These are phyloP conservation scores for Peronosclerospora sorghi DNA, from an alignment of 352 stramenopile genomes.

Conservation along the genomic window DNA sequence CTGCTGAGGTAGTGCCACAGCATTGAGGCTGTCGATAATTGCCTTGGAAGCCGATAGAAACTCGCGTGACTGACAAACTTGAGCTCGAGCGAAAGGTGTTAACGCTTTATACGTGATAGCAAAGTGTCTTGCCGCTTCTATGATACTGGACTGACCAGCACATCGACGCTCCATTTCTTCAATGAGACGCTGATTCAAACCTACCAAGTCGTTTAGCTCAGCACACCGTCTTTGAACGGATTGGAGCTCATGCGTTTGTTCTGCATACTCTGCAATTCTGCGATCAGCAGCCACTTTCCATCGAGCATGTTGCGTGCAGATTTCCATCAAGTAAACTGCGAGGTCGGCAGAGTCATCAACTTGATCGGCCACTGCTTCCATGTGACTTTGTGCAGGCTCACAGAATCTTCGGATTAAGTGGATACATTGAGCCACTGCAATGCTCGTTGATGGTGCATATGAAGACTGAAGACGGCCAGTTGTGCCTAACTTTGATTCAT, in stretches of 20 bases:
- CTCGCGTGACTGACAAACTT: slow-evolving; percentile 29
- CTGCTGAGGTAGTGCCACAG: background rate
- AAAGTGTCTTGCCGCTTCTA: slow-evolving; percentile 34
- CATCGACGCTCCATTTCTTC: slow-evolving; percentile 32
- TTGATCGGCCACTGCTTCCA: background rate
- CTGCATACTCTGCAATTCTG: slow-evolving; percentile 31
- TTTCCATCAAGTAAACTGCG: slow-evolving; percentile 27
- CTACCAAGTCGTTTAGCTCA: slow-evolving; percentile 39
- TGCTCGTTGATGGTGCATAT: slow-evolving; percentile 19
- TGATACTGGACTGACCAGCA: slow-evolving; percentile 21
- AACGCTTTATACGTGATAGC: slow-evolving; percentile 28
- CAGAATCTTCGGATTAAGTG: slow-evolving; percentile 35
- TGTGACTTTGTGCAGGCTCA: slow-evolving; percentile 12
- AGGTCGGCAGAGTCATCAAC: slow-evolving; percentile 5
- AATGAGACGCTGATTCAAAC: slow-evolving; percentile 31
- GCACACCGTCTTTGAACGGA: slow-evolving; percentile 29
- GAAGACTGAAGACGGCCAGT: slow-evolving; percentile 6
- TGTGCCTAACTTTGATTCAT: background rate
- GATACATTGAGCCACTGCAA: slow-evolving; percentile 34
- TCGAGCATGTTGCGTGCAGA: slow-evolving; percentile 31
- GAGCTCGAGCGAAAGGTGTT: slow-evolving; percentile 18
- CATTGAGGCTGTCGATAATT: slow-evolving; percentile 27
- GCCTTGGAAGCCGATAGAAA: slow-evolving; percentile 31
- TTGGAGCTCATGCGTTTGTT: slow-evolving; percentile 30
- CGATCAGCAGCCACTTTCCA: slow-evolving; percentile 38